Base-by-base conservation (phyloP, 805 yeast genomes). In the Lachancea quebecensis region DNA sequence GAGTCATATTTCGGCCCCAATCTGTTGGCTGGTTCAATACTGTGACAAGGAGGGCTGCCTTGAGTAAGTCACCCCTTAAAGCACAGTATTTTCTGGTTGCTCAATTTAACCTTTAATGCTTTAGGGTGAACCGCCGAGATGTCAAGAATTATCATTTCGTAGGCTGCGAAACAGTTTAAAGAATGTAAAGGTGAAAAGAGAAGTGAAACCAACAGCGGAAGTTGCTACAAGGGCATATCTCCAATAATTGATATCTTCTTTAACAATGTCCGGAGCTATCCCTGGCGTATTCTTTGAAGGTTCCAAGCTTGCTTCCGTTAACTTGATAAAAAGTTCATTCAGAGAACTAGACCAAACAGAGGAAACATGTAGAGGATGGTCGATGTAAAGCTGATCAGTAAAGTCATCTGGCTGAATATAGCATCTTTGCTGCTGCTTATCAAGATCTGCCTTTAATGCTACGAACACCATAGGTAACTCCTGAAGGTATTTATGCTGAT, bases 401-500 rank as follows among this genome's bases (percentile, higher is more conserved):
- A 81, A 89, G 25, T 79, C 82, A 54, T 93, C 98, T 0, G 99
- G 99, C 58, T 87, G 96, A 5, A 75, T 68, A 45, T 78, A 85
- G 33, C 83, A 79, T 32, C 99, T 65, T 58, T 93, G 99, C 58
- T 91, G 97, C 60, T 90, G 98, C 53, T 95, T 81, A 62, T 93
- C 99, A 32, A 88, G 70, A 64, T 93, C 99, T 0, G 99, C 98
- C 59, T 93, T 93, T 31, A 90, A 68, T 0, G 96, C 99, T 1
- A 90, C 97, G 57, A 82, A 86, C 0, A 93, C 81, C 3, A 83
- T 75, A 0, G 99, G 99, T 2, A 93, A 66, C 42, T 75, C 74
- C 52, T 82, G 77, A 15, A 82, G 65, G 29, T 70, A 67, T 1
- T 80, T 76, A 56, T 83, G 79, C 50, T 69, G 73, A 28, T 73